Conservation (phyloP, 2,329 filamentous ascomycete species). For the Metarhizium guizhouense region DNA sequence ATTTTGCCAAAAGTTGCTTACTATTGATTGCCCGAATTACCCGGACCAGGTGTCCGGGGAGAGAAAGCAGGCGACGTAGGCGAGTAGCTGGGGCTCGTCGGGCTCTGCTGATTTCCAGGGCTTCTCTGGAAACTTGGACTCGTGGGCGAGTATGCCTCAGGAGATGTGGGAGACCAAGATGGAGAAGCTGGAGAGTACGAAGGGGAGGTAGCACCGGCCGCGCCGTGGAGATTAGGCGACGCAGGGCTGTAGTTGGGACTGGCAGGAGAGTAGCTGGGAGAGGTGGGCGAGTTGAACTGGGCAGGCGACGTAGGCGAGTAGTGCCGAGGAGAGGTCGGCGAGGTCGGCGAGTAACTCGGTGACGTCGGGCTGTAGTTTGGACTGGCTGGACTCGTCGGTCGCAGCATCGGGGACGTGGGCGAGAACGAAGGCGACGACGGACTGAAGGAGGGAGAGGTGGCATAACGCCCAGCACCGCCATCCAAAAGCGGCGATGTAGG, state of each 20-base stretch:
- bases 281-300: constrained; percentile 66
- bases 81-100: constrained; percentile 64
- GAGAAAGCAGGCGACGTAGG: constrained; percentile 45
- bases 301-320: constrained; percentile 65
- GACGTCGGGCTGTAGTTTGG: constrained; percentile 58
- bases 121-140: constrained; percentile 51
- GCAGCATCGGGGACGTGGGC: constrained; percentile 50
- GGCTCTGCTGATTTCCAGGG: constrained; percentile 46
- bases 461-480: constrained; percentile 41
- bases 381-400: constrained; percentile 44
- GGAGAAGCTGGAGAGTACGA: constrained; percentile 63
- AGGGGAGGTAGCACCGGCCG: constrained; percentile 39
- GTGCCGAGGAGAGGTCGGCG: constrained; percentile 45
- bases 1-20: constrained; percentile 13
- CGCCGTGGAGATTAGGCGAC: constrained; percentile 43
- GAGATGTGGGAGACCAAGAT: constrained; percentile 70
- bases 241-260: constrained; percentile 66
- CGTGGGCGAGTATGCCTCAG: constrained; percentile 53
- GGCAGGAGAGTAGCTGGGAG: constrained; percentile 62
- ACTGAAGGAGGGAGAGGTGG: constrained; percentile 54
- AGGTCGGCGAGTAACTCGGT: constrained; percentile 55
- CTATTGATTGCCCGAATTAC: constrained; percentile 34
- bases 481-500: constrained; percentile 64
- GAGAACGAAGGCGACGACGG: constrained; percentile 56
- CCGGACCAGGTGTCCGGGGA: constrained; percentile 35